phyloP scores from a whole-genome alignment of 495 filamentous ascomycete genomes.

The Neurospora hispaniola region DNA sequence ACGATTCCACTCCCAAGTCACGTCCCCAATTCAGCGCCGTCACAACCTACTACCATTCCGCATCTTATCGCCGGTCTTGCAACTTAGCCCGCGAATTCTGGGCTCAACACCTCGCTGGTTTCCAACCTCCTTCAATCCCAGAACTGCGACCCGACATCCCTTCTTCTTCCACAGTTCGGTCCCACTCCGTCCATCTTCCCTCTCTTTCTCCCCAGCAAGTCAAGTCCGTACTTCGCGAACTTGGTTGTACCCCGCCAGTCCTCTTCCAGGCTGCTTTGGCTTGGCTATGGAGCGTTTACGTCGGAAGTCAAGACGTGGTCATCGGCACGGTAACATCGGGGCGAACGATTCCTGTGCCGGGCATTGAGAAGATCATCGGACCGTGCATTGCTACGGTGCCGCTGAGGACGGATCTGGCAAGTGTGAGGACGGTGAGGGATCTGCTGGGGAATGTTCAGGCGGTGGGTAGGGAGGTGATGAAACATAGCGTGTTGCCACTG shows the following conservation, averaged over 20 bases:
- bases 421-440: constrained; percentile 40
- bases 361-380: constrained; percentile 60
- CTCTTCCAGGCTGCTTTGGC: constrained; percentile 62
- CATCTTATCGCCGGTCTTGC: constrained; percentile 5
- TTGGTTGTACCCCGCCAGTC: constrained; percentile 39
- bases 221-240: not conserved
- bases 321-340: constrained; percentile 73
- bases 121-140: constrained; percentile 30
- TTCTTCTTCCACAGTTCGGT: constrained; percentile 4
- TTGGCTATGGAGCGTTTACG: constrained; percentile 50
- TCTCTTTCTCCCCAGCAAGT: constrained; percentile 8
- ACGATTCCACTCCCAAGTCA: constrained; percentile 7
- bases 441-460: constrained; percentile 50
- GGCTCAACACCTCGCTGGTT: constrained; percentile 39
- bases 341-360: constrained; percentile 50
- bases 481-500: constrained; percentile 48
- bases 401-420: constrained; percentile 43
- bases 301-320: constrained; percentile 54
- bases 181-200: constrained; percentile 9
- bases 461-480: constrained; percentile 48
- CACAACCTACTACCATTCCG: constrained; percentile 27
- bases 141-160: constrained; percentile 21
- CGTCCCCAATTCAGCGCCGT: constrained; percentile 46
- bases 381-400: constrained; percentile 64
- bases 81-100: constrained; percentile 41